A percentile compares a stretch with the other conserved stretches of the same genome.
Conservation (phyloP, 352 stramenopile genomes). For the Peronospora farinosa region DNA sequence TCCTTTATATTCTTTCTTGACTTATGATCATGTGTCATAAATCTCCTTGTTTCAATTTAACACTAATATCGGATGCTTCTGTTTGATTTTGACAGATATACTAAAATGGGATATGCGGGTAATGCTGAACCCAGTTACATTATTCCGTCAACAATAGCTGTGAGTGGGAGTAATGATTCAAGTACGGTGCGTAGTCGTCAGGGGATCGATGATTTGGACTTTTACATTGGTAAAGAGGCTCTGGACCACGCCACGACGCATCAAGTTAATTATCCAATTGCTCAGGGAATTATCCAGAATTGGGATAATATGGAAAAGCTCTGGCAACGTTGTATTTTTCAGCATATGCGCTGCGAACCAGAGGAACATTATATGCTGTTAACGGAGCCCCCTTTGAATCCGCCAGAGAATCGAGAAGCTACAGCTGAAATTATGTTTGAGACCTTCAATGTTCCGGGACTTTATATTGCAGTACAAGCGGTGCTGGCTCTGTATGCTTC, state of each 20-base stretch:
- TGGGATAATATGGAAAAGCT: conserved; percentile 95
- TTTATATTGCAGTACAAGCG: conserved; percentile 94
- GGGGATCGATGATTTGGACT: conserved; percentile 92
- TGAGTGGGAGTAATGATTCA: conserved; percentile 45
- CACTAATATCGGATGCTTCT: background rate
- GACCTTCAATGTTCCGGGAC: conserved; percentile 92
- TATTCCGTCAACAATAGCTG: conserved; percentile 91
- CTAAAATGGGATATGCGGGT: conserved; percentile 94
- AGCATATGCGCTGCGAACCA: conserved; percentile 90
- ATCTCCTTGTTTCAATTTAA: background rate
- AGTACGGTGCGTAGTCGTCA: conserved; percentile 78
- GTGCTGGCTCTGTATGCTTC: conserved; percentile 92
- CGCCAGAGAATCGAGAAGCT: conserved; percentile 92
- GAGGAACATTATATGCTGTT: conserved; percentile 91
- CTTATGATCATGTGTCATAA: background rate
- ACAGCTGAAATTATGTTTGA: conserved; percentile 96
- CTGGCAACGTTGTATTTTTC: conserved; percentile 90
- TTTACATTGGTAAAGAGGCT: conserved; percentile 93
- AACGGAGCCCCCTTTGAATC: conserved; percentile 91
- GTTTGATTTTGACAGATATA: conserved; percentile 71
- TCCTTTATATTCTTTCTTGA: background rate
- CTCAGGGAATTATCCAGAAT: conserved; percentile 88
- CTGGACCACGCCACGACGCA: conserved; percentile 87
- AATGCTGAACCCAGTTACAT: conserved; percentile 94
- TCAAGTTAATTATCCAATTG: conserved; percentile 88